Conservation (phyloP, 2,329 filamentous ascomycete species). For the Sporothrix brasiliensis region DNA sequence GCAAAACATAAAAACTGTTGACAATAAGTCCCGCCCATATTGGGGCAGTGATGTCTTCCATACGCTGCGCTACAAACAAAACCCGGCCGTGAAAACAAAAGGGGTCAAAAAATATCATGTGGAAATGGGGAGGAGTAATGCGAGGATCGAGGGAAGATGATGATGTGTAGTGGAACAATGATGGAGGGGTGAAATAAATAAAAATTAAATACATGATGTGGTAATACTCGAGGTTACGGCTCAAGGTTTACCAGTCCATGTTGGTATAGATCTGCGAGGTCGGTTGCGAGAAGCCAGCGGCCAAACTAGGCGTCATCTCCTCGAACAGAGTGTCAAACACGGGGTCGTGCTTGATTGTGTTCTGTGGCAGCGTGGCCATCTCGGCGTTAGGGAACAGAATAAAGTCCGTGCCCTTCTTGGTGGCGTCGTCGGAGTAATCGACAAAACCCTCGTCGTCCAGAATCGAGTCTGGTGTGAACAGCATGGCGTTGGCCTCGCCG, state of each 20-base stretch:
- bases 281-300: slow-evolving; percentile 56
- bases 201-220: slow-evolving; percentile 2
- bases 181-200: slow-evolving; percentile 4
- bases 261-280: slow-evolving; percentile 54
- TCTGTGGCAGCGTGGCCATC: slow-evolving; percentile 6
- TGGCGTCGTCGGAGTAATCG: slow-evolving; percentile 51
- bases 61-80: slow-evolving; percentile 10
- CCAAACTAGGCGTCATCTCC: slow-evolving; percentile 53
- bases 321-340: slow-evolving; percentile 54
- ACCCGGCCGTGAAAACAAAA: slow-evolving; percentile 19
- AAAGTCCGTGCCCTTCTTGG: slow-evolving; percentile 62
- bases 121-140: neutral
- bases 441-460: slow-evolving; percentile 68
- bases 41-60: neutral
- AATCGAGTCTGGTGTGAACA: slow-evolving; percentile 67
- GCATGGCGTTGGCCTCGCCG: slow-evolving; percentile 68
- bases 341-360: slow-evolving; percentile 31
- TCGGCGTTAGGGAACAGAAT: slow-evolving; percentile 60
- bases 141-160: neutral
- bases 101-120: neutral
- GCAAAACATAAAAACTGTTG: neutral
- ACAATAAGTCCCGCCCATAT: slow-evolving; percentile 21
- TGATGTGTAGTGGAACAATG: neutral
- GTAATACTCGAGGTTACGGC: neutral
- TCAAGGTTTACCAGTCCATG: slow-evolving; percentile 46